These are phyloP conservation scores for Quambalaria eucalypti DNA, from an alignment of 1,284 basidiomycete genomes.

Conservation along the genomic window DNA sequence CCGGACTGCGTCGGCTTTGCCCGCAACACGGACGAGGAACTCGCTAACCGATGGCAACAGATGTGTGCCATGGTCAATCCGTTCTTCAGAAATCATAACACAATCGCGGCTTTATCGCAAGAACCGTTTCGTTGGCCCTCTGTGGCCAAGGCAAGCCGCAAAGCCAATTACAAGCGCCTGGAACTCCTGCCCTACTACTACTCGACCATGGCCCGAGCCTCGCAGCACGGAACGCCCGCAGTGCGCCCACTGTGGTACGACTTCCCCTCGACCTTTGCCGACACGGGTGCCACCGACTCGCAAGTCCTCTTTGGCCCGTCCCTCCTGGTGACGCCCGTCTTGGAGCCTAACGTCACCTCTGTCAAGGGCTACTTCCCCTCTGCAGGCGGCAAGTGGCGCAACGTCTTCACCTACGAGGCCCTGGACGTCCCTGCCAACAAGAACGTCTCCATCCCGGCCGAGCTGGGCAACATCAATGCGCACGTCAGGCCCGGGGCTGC, in stretches of 20 bases:
- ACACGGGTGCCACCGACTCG: constrained; percentile 16
- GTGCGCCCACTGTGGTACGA: constrained; percentile 26
- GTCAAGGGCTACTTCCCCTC: constrained; percentile 41
- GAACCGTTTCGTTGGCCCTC: constrained; percentile 26
- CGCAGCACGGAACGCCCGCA: constrained; percentile 16
- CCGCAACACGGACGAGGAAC: constrained; percentile 61
- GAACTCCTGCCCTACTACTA: constrained; percentile 22
- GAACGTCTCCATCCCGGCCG: constrained; percentile 51
- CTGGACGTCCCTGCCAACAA: constrained; percentile 49
- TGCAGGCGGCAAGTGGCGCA: constrained; percentile 54
- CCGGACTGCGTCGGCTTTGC: constrained; percentile 28
- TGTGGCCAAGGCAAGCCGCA: constrained; percentile 23
- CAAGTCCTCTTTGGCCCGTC: constrained; percentile 27
- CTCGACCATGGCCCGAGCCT: constrained; percentile 13
- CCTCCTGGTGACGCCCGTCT: constrained; percentile 19
- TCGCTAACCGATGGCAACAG: constrained; percentile 5
- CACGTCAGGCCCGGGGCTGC: constrained; percentile 20
- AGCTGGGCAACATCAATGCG: constrained; percentile 36
- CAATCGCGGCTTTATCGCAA: constrained; percentile 21
- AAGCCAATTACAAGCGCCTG: constrained; percentile 21
- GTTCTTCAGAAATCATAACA: constrained; percentile 49
- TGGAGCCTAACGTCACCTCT: constrained; percentile 23
- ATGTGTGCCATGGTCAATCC: background rate
- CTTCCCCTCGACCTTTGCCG: constrained; percentile 19
- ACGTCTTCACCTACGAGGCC: constrained; percentile 63